Conservation (phyloP, 2,329 filamentous ascomycete genomes). For the Thielaviopsis populi region DNA sequence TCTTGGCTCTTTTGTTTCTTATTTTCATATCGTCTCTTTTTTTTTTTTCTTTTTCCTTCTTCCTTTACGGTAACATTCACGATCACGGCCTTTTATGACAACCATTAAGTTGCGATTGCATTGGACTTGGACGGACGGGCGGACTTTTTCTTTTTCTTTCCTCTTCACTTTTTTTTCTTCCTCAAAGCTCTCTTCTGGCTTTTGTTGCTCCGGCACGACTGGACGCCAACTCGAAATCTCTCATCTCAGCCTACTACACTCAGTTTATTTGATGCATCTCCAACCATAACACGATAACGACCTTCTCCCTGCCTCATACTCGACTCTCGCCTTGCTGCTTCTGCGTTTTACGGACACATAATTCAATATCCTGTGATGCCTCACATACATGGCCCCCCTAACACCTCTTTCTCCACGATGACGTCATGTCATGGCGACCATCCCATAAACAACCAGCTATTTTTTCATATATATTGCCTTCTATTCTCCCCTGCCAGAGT, state of each 20-base stretch:
- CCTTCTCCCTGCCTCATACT: background rate
- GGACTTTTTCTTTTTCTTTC: background rate
- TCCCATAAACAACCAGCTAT: background rate
- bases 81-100: constrained; percentile 7
- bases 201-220: background rate
- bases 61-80: constrained; percentile 5
- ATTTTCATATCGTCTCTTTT: too few species aligned
- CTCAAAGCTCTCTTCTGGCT: background rate
- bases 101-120: constrained; percentile 3
- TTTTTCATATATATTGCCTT: background rate
- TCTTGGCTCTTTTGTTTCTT: background rate
- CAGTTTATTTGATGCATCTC: background rate
- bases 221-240: background rate
- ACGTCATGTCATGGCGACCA: background rate
- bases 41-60: background rate
- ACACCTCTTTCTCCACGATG: background rate
- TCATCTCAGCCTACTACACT: background rate
- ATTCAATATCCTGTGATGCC: background rate
- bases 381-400: background rate
- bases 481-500: background rate
- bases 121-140: constrained; percentile 2
- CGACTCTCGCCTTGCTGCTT: background rate
- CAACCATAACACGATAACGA: background rate
- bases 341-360: background rate
- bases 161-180: background rate